A percentile compares a stretch with the other conserved stretches of the same genome.
Conservation (phyloP, 192 early-diverging fungal species). For the Coemansia aciculifera region DNA sequence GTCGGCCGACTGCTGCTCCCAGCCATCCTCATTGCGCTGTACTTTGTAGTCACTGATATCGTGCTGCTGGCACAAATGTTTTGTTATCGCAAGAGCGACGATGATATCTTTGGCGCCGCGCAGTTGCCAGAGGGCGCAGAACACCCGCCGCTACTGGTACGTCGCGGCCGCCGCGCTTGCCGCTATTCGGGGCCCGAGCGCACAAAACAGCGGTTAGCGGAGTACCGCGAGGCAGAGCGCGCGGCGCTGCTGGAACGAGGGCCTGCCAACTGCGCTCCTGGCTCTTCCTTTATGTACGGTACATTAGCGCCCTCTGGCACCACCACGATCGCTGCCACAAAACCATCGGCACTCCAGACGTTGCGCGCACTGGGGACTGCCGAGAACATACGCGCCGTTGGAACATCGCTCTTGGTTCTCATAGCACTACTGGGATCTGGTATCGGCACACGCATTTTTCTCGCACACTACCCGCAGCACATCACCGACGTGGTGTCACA, state of each 20-base stretch:
- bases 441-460: constrained; percentile 26
- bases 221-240: constrained; percentile 47
- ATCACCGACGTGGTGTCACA: constrained; percentile 58
- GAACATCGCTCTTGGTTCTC: constrained; percentile 25
- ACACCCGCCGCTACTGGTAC: constrained; percentile 43
- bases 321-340: constrained; percentile 7
- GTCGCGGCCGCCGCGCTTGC: constrained; percentile 44
- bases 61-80: constrained; percentile 66
- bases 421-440: constrained; percentile 15
- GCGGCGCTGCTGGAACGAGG: constrained; percentile 42
- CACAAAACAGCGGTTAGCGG: constrained; percentile 23
- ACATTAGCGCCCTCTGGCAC: background rate
- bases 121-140: constrained; percentile 49
- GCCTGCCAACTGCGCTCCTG: background rate
- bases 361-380: constrained; percentile 21
- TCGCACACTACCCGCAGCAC: constrained; percentile 42
- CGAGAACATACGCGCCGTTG: constrained; percentile 26
- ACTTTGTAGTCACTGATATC: constrained; percentile 73
- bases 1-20: constrained; percentile 42
- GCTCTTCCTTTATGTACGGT: constrained; percentile 18
- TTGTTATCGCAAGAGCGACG: constrained; percentile 59
- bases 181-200: constrained; percentile 28
- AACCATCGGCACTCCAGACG: constrained; percentile 5
- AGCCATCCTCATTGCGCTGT: constrained; percentile 69
- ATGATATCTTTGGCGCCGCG: constrained; percentile 32